A percentile compares a stretch with the other conserved stretches of the same genome.
Conservation (phyloP, 2,329 filamentous ascomycete genomes). For the Xylariaceae sp. region DNA sequence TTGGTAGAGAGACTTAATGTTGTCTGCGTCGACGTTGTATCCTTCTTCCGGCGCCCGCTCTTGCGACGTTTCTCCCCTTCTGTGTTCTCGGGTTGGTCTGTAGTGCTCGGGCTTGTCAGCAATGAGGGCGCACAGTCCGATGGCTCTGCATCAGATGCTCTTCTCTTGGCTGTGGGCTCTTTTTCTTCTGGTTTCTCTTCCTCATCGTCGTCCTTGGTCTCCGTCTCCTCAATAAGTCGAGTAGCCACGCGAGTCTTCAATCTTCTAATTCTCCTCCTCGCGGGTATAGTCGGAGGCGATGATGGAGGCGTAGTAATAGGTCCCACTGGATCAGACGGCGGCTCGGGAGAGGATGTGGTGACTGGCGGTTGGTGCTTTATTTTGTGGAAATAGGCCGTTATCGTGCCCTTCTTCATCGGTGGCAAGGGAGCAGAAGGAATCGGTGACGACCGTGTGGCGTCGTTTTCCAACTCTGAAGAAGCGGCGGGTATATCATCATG, state of each 20-base stretch:
- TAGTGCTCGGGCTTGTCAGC: slow-evolving; percentile 11
- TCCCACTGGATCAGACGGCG: slow-evolving; percentile 17
- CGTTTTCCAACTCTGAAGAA: not conserved
- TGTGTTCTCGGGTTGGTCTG: slow-evolving; percentile 11
- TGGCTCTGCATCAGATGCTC: not conserved
- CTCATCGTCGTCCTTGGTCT: slow-evolving; percentile 10
- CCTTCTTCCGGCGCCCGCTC: slow-evolving; percentile 11
- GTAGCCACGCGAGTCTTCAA: slow-evolving; percentile 30
- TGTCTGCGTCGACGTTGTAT: slow-evolving; percentile 35
- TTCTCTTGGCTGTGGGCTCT: not conserved
- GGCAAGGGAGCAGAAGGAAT: slow-evolving; percentile 6
- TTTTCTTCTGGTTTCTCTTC: not conserved
- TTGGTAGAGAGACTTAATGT: slow-evolving; percentile 37
- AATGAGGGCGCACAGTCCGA: not conserved
- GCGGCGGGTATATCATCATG: not conserved
- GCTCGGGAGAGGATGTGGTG: slow-evolving; percentile 16
- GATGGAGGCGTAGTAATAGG: slow-evolving; percentile 31
- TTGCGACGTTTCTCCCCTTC: slow-evolving; percentile 13
- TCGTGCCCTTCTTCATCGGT: slow-evolving; percentile 26
- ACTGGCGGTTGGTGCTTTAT: slow-evolving; percentile 20
- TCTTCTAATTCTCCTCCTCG: slow-evolving; percentile 29
- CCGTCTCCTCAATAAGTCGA: slow-evolving; percentile 11
- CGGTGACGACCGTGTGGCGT: not conserved
- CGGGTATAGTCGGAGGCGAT: slow-evolving; percentile 23
- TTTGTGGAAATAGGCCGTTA: slow-evolving; percentile 31